These are phyloP conservation scores for Mimosa pudica DNA, from an alignment of 306 rosid species.

Conservation along the genomic window DNA sequence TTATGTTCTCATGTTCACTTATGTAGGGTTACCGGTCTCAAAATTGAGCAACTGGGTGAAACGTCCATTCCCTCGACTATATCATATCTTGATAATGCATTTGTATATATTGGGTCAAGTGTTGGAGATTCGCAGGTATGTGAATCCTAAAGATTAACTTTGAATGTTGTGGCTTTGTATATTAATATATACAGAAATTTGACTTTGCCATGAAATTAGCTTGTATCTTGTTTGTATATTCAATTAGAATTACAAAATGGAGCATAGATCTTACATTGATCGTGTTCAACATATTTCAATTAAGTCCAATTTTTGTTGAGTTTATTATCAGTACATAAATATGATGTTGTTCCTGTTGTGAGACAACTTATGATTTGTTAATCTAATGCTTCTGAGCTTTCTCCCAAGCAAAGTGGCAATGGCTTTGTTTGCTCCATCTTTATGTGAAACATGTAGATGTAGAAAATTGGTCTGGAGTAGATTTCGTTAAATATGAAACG, in stretches of 20 bases:
- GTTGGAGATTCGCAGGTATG: conserved; percentile 95
- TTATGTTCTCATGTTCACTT: conserved; percentile 23
- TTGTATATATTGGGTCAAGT: conserved; percentile 91
- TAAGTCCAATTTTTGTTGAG: not conserved
- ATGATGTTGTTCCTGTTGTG: not conserved
- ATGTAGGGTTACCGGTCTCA: conserved; percentile 93
- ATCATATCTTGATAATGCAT: conserved; percentile 93
- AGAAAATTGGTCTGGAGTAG: conserved; percentile 1
- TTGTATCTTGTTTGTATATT: not conserved
- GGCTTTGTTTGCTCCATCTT: not conserved
- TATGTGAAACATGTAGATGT: not conserved
- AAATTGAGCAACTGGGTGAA: conserved; percentile 94
- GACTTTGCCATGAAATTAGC: not conserved
- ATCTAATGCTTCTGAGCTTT: not conserved
- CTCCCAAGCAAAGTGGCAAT: not conserved
- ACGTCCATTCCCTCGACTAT: conserved; percentile 94
- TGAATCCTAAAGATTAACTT: conserved; percentile 11
- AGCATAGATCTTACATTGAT: not conserved
- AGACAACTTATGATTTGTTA: not conserved
- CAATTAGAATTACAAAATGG: not conserved
- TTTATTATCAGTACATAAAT: not conserved
- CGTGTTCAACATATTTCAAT: not conserved
- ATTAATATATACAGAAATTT: conserved; percentile 13
- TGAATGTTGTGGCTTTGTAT: not conserved
- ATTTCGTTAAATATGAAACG: not conserved